phyloP scores from a whole-genome alignment of 129 eudicot genomes.

The Ambrosia artemisiifolia region DNA sequence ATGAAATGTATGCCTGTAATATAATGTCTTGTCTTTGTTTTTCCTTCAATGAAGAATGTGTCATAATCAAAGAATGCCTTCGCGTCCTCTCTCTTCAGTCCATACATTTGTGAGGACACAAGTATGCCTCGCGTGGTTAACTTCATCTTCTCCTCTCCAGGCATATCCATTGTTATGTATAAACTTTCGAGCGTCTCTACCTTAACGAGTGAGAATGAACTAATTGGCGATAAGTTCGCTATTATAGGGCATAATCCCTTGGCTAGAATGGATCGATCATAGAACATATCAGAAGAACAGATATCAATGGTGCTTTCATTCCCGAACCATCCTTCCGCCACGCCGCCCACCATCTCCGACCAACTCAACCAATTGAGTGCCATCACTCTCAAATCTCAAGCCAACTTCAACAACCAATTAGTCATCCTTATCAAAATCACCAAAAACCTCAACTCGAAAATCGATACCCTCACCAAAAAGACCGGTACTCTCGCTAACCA shows the following conservation, averaged over 20 bases:
- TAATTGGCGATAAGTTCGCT: not conserved
- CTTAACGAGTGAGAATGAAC: not conserved
- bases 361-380: too few relatives aligned
- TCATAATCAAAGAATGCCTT: not conserved
- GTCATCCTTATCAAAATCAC: too few relatives aligned
- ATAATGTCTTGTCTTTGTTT: not conserved
- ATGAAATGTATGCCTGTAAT: not conserved
- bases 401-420: too few relatives aligned
- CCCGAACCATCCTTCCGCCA: too few relatives aligned
- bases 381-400: too few relatives aligned
- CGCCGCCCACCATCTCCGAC: too few relatives aligned
- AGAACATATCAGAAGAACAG: not conserved
- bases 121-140: not conserved
- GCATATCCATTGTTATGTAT: not conserved
- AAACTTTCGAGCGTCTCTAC: not conserved
- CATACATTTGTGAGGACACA: not conserved
- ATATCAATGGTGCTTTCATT: too few relatives aligned
- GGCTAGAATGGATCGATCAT: not conserved
- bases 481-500: too few relatives aligned
- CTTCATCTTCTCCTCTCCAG: not conserved
- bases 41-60: not conserved
- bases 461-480: too few relatives aligned
- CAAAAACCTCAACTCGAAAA: too few relatives aligned
- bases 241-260: not conserved
- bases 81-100: not conserved